Percentiles rank a stretch among this genome's conserved stretches.
These are phyloP conservation scores for Ceriops tagal DNA, from an alignment of 345 rosid species.

Conservation along the genomic window DNA sequence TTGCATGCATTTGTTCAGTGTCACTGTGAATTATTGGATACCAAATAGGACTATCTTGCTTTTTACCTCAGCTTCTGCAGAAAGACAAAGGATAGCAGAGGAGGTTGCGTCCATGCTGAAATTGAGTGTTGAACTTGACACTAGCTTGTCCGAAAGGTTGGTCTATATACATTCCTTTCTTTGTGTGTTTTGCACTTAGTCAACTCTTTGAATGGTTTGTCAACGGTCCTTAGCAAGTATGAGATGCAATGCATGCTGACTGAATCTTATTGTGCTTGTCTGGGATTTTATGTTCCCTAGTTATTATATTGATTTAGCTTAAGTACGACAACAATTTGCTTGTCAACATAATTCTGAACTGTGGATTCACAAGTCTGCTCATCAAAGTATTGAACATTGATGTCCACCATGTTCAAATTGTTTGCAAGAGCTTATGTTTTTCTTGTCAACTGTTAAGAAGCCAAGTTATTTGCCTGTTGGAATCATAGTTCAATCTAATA, in stretches of 20 bases:
- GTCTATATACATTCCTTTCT: not conserved
- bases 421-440: not conserved
- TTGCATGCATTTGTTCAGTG: slow-evolving; percentile 10
- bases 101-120: slow-evolving; percentile 88
- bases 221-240: too few species aligned
- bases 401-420: too few species aligned
- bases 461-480: slow-evolving; percentile 2
- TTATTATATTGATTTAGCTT: too few species aligned
- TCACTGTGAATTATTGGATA: slow-evolving; percentile 13
- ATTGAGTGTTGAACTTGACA: slow-evolving; percentile 71
- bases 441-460: not conserved
- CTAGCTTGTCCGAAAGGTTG: slow-evolving; percentile 78
- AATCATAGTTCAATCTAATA: slow-evolving; percentile 14
- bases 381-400: too few species aligned
- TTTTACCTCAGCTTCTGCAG: slow-evolving; percentile 60
- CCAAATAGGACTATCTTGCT: slow-evolving; percentile 25
- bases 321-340: too few species aligned
- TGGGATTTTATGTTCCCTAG: too few species aligned
- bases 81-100: slow-evolving; percentile 83
- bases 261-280: too few species aligned
- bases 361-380: too few species aligned
- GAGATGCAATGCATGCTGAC: too few species aligned
- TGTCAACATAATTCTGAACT: too few species aligned
- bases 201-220: too few species aligned
- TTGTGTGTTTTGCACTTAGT: too few species aligned